Conservation (phyloP, 805 yeast species). For the Sungouiella blattae region DNA sequence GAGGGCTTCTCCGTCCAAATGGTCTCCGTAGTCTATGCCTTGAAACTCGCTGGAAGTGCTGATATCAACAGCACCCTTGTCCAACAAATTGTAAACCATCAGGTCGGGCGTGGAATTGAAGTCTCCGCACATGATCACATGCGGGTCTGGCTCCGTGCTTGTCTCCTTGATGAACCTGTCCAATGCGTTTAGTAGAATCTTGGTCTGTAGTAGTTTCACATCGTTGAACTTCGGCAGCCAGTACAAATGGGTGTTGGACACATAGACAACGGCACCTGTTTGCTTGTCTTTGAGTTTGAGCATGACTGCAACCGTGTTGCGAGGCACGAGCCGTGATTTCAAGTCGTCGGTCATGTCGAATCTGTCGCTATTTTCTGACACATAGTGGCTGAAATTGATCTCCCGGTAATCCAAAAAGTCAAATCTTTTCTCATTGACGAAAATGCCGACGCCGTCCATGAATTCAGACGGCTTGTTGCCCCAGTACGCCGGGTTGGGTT, state of each 20-base stretch:
- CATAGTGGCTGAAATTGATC: slow-evolving; percentile 28
- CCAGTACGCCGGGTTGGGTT: slow-evolving; percentile 56
- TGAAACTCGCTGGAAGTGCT: slow-evolving; percentile 9
- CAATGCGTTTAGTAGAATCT: slow-evolving; percentile 26
- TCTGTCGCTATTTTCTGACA: slow-evolving; percentile 18
- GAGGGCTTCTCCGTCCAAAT: slow-evolving; percentile 10
- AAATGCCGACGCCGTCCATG: slow-evolving; percentile 61
- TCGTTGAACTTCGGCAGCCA: slow-evolving; percentile 51
- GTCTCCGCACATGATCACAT: slow-evolving; percentile 52
- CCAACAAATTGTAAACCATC: slow-evolving; percentile 44
- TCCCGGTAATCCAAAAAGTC: slow-evolving; percentile 31
- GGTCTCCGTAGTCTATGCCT: slow-evolving; percentile 15
- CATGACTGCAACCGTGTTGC: slow-evolving; percentile 59
- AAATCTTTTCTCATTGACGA: slow-evolving; percentile 47
- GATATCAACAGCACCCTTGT: slow-evolving; percentile 19
- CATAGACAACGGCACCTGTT: slow-evolving; percentile 38
- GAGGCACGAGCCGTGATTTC: slow-evolving; percentile 31
- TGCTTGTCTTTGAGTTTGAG: slow-evolving; percentile 43
- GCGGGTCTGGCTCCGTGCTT: slow-evolving; percentile 9
- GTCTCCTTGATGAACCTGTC: slow-evolving; percentile 7
- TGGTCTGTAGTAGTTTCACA: slow-evolving; percentile 52
- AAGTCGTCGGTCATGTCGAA: slow-evolving; percentile 34
- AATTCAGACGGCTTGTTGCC: slow-evolving; percentile 32
- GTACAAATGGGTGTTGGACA: slow-evolving; percentile 59
- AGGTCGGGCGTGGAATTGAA: slow-evolving; percentile 52